Conservation (phyloP, 768 basidiomycete genomes). For the Panaeolus cyanescens region DNA sequence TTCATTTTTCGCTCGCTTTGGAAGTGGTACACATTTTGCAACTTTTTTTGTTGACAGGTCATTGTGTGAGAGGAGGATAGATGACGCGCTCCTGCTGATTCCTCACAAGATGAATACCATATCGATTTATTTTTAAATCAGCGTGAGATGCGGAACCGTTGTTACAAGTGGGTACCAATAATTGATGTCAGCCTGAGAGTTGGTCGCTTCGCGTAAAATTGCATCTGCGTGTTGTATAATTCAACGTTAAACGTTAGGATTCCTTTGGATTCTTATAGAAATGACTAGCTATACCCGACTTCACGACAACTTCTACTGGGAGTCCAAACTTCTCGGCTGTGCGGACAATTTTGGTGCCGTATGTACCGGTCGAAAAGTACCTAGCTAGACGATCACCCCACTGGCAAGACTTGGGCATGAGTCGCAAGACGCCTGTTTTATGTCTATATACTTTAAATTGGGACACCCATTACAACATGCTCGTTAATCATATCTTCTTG, state of each 20-base stretch:
- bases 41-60: background rate
- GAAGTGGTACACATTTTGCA: background rate
- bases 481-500: background rate
- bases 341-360: background rate
- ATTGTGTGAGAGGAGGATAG: background rate
- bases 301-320: background rate
- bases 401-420: no score
- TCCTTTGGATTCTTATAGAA: background rate
- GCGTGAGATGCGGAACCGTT: background rate
- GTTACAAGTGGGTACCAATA: background rate
- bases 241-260: background rate
- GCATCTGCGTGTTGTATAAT: background rate
- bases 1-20: background rate
- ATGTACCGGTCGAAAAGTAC: background rate
- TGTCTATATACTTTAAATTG: background rate
- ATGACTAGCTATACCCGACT: background rate
- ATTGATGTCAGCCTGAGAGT: background rate
- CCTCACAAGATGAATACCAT: background rate
- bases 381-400: background rate
- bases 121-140: background rate
- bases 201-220: background rate
- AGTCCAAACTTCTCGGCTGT: background rate
- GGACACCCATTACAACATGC: background rate
- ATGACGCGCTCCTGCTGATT: background rate
- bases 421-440: background rate